Percentiles rank a stretch among this genome's conserved stretches.
These are phyloP conservation scores for Xanthoparmelia taractica DNA, from an alignment of 495 filamentous ascomycete genomes.

Conservation along the genomic window DNA sequence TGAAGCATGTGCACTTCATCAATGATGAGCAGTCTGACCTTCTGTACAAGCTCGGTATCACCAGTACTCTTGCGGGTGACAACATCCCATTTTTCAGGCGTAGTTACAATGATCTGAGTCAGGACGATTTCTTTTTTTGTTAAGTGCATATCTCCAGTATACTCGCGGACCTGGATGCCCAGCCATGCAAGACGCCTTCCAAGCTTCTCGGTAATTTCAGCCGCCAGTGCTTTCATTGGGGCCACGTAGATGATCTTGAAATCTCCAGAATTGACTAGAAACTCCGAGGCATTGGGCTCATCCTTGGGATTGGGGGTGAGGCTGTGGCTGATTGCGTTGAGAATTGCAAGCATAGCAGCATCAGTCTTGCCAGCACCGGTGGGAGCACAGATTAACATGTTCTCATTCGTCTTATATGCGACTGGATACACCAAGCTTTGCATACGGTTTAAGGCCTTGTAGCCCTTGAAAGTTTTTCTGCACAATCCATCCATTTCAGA, in stretches of 20 bases:
- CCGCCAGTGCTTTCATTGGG: slow-evolving; percentile 94
- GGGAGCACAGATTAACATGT: slow-evolving; percentile 97
- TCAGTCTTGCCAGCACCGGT: slow-evolving; percentile 99
- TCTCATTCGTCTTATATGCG: slow-evolving; percentile 90
- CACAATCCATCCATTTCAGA: slow-evolving; percentile 83
- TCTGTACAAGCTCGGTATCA: slow-evolving; percentile 95
- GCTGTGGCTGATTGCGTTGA: slow-evolving; percentile 84
- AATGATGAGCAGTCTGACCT: slow-evolving; percentile 92
- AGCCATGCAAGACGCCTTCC: slow-evolving; percentile 92
- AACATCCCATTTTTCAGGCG: slow-evolving; percentile 99
- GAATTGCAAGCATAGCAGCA: slow-evolving; percentile 90
- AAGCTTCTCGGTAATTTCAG: slow-evolving; percentile 92
- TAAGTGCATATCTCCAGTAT: slow-evolving; percentile 97
- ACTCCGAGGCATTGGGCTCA: slow-evolving; percentile 63
- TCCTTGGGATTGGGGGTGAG: slow-evolving; percentile 68
- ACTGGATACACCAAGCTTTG: slow-evolving; percentile 94
- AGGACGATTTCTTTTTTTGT: slow-evolving; percentile 92
- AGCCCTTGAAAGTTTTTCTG: slow-evolving; percentile 84
- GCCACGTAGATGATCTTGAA: slow-evolving; percentile 99
- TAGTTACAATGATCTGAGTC: slow-evolving; percentile 98
- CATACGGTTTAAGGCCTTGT: slow-evolving; percentile 92
- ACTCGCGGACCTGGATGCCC: slow-evolving; percentile 78
- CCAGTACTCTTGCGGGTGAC: slow-evolving; percentile 94
- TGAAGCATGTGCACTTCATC: slow-evolving; percentile 99
- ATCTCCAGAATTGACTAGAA: slow-evolving; percentile 68